Evolutionary conservation across 352 stramenopile genomes (phyloP).

Genomic region (Phytophthora citricola): DNA sequence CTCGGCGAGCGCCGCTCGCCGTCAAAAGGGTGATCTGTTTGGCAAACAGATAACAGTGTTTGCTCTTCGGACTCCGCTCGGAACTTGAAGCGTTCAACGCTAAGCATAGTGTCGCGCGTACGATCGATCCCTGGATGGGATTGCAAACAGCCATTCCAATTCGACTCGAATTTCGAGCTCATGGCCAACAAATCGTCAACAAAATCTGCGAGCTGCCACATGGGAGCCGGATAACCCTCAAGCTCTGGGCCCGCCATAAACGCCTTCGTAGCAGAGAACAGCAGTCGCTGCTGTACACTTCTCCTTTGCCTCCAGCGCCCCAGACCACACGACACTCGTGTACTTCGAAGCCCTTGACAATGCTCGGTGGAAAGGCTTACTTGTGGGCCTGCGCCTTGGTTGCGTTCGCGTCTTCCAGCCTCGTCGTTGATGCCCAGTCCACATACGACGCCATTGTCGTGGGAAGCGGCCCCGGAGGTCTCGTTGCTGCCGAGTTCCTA

Average conservation of each 20-base stretch:
- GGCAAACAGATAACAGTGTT: too few relatives aligned
- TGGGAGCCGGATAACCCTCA: conserved; percentile 6
- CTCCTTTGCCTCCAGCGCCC: conserved; percentile 5
- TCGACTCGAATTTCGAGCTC: conserved; percentile 1
- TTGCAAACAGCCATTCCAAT: not conserved
- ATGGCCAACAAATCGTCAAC: conserved; percentile 16
- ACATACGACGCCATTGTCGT: conserved; percentile 67
- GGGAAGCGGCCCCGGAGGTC: conserved; percentile 61
- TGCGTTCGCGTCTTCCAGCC: conserved; percentile 22
- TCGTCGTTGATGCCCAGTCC: conserved; percentile 29
- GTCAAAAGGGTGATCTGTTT: not conserved
- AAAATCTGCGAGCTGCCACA: conserved; percentile 9
- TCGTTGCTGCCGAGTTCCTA: conserved; percentile 68
- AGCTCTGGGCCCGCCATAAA: conserved; percentile 6
- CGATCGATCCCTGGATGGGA: conserved; percentile 16
- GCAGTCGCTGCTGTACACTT: not conserved
- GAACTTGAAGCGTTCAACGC: not conserved
- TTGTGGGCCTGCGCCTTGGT: conserved; percentile 33
- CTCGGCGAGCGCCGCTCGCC: not conserved
- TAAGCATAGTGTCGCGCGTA: not conserved
- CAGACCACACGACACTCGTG: conserved; percentile 7
- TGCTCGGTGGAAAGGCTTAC: conserved; percentile 35
- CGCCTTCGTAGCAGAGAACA: not conserved
- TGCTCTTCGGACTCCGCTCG: not conserved
- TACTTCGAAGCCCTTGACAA: conserved; percentile 5